These are phyloP conservation scores for Saturnispora sekii DNA, from an alignment of 805 yeast species.

Conservation along the genomic window DNA sequence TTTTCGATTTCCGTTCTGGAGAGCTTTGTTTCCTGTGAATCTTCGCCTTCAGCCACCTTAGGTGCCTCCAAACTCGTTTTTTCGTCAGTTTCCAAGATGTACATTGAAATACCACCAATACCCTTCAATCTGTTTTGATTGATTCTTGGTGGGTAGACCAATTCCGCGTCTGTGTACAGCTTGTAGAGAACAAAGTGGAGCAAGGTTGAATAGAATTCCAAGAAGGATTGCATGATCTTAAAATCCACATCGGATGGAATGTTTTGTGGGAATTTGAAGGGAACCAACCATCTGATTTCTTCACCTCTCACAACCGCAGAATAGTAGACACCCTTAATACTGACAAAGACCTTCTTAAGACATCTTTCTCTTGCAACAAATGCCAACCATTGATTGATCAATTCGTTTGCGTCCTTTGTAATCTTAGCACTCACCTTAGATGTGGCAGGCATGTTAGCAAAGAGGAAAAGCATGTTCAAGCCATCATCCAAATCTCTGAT, in stretches of 20 bases:
- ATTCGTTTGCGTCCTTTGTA: conserved; percentile 76
- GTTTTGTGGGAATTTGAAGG: conserved; percentile 93
- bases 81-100: conserved; percentile 54
- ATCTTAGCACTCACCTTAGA: conserved; percentile 69
- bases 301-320: conserved; percentile 87
- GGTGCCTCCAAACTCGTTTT: conserved; percentile 26
- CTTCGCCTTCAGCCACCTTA: conserved; percentile 15
- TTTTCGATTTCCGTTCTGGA: conserved; percentile 33
- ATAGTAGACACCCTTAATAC: conserved; percentile 95
- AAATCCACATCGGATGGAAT: conserved; percentile 92
- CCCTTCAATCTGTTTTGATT: conserved; percentile 66
- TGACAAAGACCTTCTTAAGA: conserved; percentile 83
- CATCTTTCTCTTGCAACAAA: conserved; percentile 78
- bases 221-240: conserved; percentile 91
- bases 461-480: conserved; percentile 85
- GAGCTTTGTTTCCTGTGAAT: conserved; percentile 29
- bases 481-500: conserved; percentile 93
- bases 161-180: conserved; percentile 74
- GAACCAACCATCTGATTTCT: conserved; percentile 92
- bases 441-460: conserved; percentile 92
- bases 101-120: conserved; percentile 82
- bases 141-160: conserved; percentile 86
- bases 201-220: conserved; percentile 90
- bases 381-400: conserved; percentile 94
- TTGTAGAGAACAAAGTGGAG: conserved; percentile 80